Evolutionary conservation across 257 asterid species (phyloP).

Genomic region (Jaltomata sinuosa): DNA sequence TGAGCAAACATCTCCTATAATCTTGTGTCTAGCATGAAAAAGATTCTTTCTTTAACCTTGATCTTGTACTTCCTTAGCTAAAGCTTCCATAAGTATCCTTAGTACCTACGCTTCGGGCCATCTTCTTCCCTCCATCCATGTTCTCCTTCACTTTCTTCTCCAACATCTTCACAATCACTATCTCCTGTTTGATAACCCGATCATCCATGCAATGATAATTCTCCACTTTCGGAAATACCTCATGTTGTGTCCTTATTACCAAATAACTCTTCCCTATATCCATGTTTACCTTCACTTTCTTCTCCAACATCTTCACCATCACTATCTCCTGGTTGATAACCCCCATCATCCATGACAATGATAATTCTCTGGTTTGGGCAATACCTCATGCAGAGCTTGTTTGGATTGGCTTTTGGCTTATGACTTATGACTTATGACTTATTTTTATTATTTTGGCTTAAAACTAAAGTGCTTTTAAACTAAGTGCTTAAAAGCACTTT

Average conservation of each 20-base stretch:
- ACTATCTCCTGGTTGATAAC: neutral
- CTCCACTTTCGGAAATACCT: neutral
- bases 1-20: neutral
- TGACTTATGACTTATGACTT: no score
- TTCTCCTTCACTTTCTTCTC: neutral
- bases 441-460: no score
- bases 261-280: neutral
- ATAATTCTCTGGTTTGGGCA: neutral
- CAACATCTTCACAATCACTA: neutral
- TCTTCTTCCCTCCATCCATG: neutral
- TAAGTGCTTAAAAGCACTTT: no score
- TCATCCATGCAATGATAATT: neutral
- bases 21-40: neutral
- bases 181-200: neutral
- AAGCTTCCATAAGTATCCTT: neutral
- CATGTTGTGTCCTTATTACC: neutral
- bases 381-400: neutral
- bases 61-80: neutral
- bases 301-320: neutral
- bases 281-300: neutral
- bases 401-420: no score
- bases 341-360: neutral
- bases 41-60: neutral
- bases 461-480: no score
- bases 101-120: neutral